A percentile compares a stretch with the other conserved stretches of the same genome.
These are phyloP conservation scores for Pisolithus orientalis DNA, from an alignment of 768 basidiomycete genomes.

Conservation along the genomic window DNA sequence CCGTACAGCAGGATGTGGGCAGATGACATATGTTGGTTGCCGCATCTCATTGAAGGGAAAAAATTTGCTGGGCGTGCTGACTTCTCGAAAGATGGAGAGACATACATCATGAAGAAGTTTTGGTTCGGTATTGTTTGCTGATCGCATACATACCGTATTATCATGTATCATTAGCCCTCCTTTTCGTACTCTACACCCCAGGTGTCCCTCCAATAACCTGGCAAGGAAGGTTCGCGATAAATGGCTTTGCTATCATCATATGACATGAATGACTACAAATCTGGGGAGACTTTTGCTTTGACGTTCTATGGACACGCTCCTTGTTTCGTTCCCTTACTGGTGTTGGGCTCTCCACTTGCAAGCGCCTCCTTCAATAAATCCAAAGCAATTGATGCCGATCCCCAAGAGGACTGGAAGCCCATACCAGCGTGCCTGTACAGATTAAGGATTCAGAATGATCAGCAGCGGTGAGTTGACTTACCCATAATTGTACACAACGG, in stretches of 20 bases:
- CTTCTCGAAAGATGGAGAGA: conserved; percentile 70
- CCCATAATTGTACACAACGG: conserved; percentile 63
- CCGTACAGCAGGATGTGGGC: conserved; percentile 59
- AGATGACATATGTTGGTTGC: conserved; percentile 65
- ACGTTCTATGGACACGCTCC: too few species aligned
- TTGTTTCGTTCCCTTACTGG: too few species aligned
- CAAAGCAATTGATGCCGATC: conserved; percentile 47
- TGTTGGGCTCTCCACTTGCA: conserved; percentile 1
- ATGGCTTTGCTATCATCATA: neutral
- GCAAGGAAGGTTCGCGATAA: neutral
- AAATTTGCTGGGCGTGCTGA: conserved; percentile 47
- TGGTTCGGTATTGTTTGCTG: conserved; percentile 60
- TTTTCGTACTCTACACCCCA: too few species aligned
- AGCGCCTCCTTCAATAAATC: conserved; percentile 41
- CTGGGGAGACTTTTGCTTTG: neutral
- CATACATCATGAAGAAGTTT: conserved; percentile 69
- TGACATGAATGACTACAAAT: neutral
- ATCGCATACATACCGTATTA: neutral
- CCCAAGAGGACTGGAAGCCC: conserved; percentile 64
- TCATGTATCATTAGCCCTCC: neutral
- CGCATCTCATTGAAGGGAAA: conserved; percentile 41
- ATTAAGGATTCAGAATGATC: neutral
- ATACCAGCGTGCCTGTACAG: conserved; percentile 50
- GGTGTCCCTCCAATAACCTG: too few species aligned
- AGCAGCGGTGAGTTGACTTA: conserved; percentile 22